These are phyloP conservation scores for Heracleum sosnowskyi DNA, from an alignment of 129 eudicot species.

Conservation along the genomic window DNA sequence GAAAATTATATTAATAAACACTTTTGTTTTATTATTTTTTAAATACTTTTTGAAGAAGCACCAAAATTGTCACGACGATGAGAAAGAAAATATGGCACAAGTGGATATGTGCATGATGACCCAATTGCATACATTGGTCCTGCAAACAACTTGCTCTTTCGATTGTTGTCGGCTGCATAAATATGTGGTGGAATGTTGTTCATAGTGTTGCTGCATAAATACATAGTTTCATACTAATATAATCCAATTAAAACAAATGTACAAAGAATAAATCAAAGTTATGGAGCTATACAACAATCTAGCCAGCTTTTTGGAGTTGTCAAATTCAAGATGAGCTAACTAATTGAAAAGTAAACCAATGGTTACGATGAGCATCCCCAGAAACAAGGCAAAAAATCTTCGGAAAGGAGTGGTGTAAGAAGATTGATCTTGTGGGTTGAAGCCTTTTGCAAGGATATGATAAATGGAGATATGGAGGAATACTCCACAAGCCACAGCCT, in stretches of 20 bases:
- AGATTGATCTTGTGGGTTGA: conserved; percentile 41
- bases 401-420: conserved; percentile 63
- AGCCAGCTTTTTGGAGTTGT: background rate
- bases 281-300: background rate
- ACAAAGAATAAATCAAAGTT: background rate
- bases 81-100: too few species aligned
- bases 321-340: background rate
- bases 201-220: too few species aligned
- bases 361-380: conserved; percentile 69
- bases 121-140: background rate
- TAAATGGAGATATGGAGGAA: conserved; percentile 75
- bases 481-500: conserved; percentile 80
- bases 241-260: background rate
- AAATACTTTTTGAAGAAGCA: too few species aligned
- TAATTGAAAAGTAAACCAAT: conserved; percentile 85
- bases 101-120: background rate
- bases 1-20: too few species aligned
- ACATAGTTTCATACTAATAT: background rate
- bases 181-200: background rate
- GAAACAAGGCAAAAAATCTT: conserved; percentile 71
- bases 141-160: background rate
- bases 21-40: too few species aligned
- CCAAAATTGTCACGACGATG: too few species aligned
- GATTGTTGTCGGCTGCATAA: background rate
- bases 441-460: conserved; percentile 78